Conservation (phyloP, 305 asterid species). For the Fraxinus latifolia region DNA sequence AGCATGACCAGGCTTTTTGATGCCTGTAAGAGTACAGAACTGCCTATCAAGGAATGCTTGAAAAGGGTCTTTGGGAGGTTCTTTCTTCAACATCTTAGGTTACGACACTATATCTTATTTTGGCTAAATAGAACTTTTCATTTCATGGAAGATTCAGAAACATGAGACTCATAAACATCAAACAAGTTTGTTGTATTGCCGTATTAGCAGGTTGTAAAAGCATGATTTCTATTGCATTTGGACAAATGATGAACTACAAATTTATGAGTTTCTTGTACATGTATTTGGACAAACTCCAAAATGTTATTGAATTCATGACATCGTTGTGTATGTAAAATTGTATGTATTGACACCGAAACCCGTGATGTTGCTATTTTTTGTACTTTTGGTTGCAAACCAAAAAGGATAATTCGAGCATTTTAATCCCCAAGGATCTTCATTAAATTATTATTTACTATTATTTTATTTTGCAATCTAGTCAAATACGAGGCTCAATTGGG, state of each 20-base stretch:
- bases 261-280: background rate
- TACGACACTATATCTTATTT: background rate
- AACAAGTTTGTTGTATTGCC: background rate
- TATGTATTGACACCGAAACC: background rate
- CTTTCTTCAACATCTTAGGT: background rate
- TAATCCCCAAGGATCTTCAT: no score
- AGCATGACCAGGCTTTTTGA: conserved; percentile 17
- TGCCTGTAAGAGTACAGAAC: background rate
- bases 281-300: background rate
- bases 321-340: background rate
- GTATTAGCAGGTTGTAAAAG: background rate
- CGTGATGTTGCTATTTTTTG: no score
- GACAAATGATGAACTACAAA: background rate
- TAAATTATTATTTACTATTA: no score
- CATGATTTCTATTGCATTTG: background rate
- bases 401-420: no score
- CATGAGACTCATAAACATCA: background rate
- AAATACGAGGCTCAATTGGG: background rate
- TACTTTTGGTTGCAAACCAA: no score
- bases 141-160: background rate
- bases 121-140: background rate
- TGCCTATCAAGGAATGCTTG: background rate
- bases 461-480: no score
- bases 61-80: background rate
- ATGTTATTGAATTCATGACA: background rate